Conservation (phyloP, 192 early-diverging fungal species). For the Dissophora globulifera region DNA sequence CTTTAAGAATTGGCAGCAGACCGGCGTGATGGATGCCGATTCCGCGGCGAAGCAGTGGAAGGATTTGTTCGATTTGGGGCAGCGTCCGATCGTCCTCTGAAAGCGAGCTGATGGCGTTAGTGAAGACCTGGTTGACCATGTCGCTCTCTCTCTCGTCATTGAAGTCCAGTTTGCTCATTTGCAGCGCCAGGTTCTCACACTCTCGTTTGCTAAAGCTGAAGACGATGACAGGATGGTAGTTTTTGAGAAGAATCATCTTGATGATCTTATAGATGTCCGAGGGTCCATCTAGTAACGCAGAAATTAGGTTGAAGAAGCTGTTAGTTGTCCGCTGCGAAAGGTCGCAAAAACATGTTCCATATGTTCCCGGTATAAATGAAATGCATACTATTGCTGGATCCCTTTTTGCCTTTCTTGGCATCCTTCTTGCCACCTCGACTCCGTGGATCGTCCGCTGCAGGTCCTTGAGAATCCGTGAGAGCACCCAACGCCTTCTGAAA, state of each 20-base stretch:
- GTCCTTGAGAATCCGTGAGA: conserved; percentile 71
- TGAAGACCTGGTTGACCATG: conserved; percentile 86
- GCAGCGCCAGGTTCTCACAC: conserved; percentile 91
- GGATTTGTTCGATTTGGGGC: conserved; percentile 92
- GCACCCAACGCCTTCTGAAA: conserved; percentile 90
- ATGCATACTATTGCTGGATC: conserved; percentile 20
- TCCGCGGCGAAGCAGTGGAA: conserved; percentile 91
- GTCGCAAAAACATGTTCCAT: too few relatives aligned
- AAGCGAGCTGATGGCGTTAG: conserved; percentile 85
- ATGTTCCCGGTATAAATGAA: neutral
- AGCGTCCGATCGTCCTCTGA: conserved; percentile 90
- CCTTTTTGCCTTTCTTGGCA: conserved; percentile 65
- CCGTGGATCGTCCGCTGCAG: conserved; percentile 57
- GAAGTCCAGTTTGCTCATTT: conserved; percentile 93
- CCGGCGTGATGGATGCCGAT: conserved; percentile 98
- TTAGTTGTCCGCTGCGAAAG: too few relatives aligned
- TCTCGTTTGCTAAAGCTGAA: conserved; percentile 96
- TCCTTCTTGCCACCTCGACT: conserved; percentile 64
- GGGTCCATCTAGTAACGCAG: conserved; percentile 47
- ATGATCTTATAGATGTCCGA: conserved; percentile 95
- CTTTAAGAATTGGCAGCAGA: conserved; percentile 94
- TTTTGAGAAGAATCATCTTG: conserved; percentile 93
- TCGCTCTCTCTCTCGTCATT: conserved; percentile 87
- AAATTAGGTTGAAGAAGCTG: too few relatives aligned
- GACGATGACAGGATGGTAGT: conserved; percentile 98